Evolutionary conservation across 2,329 filamentous ascomycete genomes (phyloP).

Genomic region (Harringtonia aguacate): DNA sequence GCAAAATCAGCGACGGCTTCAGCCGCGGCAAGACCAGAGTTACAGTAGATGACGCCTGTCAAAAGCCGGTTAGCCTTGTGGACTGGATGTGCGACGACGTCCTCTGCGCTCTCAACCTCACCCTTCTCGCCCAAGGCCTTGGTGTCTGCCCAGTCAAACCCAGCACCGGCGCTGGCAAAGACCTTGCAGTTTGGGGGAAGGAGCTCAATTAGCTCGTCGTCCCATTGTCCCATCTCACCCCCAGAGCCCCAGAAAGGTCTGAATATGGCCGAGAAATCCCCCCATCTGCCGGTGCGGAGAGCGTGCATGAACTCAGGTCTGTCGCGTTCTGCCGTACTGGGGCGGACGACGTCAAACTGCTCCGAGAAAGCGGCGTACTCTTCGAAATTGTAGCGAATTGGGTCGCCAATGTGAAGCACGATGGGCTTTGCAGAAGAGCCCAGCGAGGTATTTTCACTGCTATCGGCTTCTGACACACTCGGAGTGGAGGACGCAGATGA

Average conservation of each 20-base stretch:
- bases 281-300: slow-evolving; percentile 40
- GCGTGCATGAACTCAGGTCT: slow-evolving; percentile 37
- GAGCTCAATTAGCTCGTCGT: slow-evolving; percentile 19
- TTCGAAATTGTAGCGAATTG: slow-evolving; percentile 36
- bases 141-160: slow-evolving; percentile 58
- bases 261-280: slow-evolving; percentile 35
- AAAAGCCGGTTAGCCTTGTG: background rate
- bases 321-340: slow-evolving; percentile 32
- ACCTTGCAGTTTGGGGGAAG: slow-evolving; percentile 46
- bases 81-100: too few species aligned
- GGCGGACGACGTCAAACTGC: slow-evolving; percentile 38
- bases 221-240: slow-evolving; percentile 16
- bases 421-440: background rate
- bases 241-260: slow-evolving; percentile 14
- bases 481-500: too few species aligned
- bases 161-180: slow-evolving; percentile 54
- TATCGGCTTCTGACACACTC: too few species aligned
- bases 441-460: too few species aligned
- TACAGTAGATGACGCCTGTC: slow-evolving; percentile 58
- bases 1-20: slow-evolving; percentile 66
- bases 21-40: slow-evolving; percentile 57
- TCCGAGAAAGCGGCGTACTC: slow-evolving; percentile 32
- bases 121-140: slow-evolving; percentile 49
- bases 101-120: slow-evolving; percentile 17
- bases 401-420: slow-evolving; percentile 68